Evolutionary conservation across 441 rosid species (phyloP).

Genomic region (Codiaeum variegatum): DNA sequence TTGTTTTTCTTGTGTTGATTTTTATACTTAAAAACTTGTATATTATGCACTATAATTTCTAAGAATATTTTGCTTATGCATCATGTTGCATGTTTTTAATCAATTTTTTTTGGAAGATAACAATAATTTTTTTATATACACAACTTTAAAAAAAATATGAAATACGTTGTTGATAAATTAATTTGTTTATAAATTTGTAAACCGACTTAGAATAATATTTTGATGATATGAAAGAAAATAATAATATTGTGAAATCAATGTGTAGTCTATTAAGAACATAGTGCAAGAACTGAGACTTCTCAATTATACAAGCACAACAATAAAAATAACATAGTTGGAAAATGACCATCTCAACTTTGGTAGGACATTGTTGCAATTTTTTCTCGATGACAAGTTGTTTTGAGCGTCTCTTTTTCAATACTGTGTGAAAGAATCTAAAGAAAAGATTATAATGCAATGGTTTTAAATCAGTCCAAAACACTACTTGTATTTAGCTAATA

Average conservation of each 20-base stretch:
- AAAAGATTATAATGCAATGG: not conserved
- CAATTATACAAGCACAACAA: not conserved
- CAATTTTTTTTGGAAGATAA: too few relatives aligned
- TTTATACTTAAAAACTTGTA: too few relatives aligned
- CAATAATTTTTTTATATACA: too few relatives aligned
- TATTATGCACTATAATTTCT: too few relatives aligned
- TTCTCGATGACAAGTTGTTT: constrained; percentile 6
- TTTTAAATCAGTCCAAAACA: not conserved
- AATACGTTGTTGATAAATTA: too few relatives aligned
- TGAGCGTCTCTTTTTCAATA: not conserved
- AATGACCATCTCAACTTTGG: constrained; percentile 2
- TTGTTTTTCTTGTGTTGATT: too few relatives aligned
- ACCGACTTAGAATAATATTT: too few relatives aligned
- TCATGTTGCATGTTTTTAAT: too few relatives aligned
- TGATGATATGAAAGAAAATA: not conserved
- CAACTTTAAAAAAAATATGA: too few relatives aligned
- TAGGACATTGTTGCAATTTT: not conserved
- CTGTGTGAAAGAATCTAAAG: constrained; percentile 1
- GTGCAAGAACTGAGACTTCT: not conserved
- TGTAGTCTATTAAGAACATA: not conserved
- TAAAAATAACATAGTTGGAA: not conserved
- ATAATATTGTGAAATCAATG: not conserved
- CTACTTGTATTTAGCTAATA: not conserved
- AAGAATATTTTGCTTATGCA: too few relatives aligned
- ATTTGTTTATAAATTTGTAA: too few relatives aligned